phyloP scores from a whole-genome alignment of 78 protist species.

The Cavenderia fasciculata region DNA sequence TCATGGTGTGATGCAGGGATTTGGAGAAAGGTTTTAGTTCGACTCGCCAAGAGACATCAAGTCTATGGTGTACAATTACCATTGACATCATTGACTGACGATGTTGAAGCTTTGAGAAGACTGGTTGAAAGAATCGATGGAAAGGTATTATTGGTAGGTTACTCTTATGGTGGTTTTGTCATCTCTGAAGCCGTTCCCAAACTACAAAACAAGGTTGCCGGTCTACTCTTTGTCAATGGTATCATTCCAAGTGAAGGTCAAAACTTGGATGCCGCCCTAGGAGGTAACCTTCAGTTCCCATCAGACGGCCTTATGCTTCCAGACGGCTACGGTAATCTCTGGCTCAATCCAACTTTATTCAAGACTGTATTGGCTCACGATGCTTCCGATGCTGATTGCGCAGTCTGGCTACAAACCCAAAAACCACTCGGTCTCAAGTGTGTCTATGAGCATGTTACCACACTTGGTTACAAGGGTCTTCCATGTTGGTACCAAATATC shows the following conservation, averaged over 20 bases:
- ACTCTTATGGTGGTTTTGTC: constrained; percentile 31
- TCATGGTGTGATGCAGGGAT: not conserved
- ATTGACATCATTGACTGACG: constrained; percentile 3
- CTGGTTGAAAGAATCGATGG: constrained; percentile 13
- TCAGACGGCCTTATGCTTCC: too few species aligned
- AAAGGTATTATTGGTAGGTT: constrained; percentile 22
- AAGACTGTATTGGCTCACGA: not conserved
- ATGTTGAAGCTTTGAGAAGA: constrained; percentile 1
- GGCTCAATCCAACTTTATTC: not conserved
- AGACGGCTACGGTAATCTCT: constrained; percentile 14
- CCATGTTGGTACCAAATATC: constrained; percentile 25
- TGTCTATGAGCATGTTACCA: too few species aligned
- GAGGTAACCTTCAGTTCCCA: not conserved
- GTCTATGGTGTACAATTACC: constrained; percentile 24
- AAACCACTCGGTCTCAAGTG: constrained; percentile 6
- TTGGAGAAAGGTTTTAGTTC: not conserved
- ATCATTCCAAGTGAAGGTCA: not conserved
- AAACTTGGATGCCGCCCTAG: not conserved
- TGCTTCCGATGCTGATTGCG: not conserved
- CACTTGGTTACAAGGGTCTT: constrained; percentile 8
- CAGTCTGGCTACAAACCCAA: not conserved
- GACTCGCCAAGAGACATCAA: constrained; percentile 11
- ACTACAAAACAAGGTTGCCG: constrained; percentile 30
- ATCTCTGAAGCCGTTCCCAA: not conserved
- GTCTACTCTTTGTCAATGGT: constrained; percentile 8